Conservation (phyloP, 2,329 filamentous ascomycete genomes). For the Tolypocladium inflatum region DNA sequence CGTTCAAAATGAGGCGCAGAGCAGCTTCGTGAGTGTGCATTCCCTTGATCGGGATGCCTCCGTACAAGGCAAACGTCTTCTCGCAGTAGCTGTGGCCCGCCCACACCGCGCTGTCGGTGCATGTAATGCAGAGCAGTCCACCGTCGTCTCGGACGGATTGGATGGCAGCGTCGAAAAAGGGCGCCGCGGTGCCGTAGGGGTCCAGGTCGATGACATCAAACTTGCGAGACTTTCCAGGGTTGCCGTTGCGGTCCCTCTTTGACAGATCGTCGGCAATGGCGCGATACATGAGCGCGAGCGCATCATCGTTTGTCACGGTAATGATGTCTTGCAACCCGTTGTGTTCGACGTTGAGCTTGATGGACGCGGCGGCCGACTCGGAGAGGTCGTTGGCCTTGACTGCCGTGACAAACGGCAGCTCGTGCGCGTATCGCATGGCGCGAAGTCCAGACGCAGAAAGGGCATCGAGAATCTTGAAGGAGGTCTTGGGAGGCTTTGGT, state of each 20-base stretch:
- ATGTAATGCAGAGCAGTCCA: conserved; percentile 87
- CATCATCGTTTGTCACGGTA: conserved; percentile 67
- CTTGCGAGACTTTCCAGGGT: conserved; percentile 33
- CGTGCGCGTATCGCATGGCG: conserved; percentile 82
- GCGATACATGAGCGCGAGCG: conserved; percentile 84
- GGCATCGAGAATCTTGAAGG: conserved; percentile 85
- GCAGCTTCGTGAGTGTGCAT: conserved; percentile 82
- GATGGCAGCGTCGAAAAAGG: conserved; percentile 84
- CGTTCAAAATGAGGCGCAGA: conserved; percentile 74
- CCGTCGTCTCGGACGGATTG: conserved; percentile 78
- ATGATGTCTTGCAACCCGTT: conserved; percentile 68
- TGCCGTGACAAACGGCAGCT: conserved; percentile 74
- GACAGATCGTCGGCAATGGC: conserved; percentile 46
- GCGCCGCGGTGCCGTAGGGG: conserved; percentile 87
- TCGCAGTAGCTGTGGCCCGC: conserved; percentile 90
- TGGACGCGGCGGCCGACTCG: conserved; percentile 64
- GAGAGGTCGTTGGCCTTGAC: conserved; percentile 89
- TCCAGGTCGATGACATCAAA: conserved; percentile 97
- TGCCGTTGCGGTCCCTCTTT: conserved; percentile 27
- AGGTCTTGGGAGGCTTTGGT: conserved; percentile 23
- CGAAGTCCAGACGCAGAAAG: conserved; percentile 89
- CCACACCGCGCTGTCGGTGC: conserved; percentile 92
- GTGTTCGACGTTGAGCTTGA: conserved; percentile 75
- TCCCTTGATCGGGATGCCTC: conserved; percentile 79
- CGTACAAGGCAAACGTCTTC: conserved; percentile 90